Conservation (phyloP, 306 rosid species). For the Prunus salicina region DNA sequence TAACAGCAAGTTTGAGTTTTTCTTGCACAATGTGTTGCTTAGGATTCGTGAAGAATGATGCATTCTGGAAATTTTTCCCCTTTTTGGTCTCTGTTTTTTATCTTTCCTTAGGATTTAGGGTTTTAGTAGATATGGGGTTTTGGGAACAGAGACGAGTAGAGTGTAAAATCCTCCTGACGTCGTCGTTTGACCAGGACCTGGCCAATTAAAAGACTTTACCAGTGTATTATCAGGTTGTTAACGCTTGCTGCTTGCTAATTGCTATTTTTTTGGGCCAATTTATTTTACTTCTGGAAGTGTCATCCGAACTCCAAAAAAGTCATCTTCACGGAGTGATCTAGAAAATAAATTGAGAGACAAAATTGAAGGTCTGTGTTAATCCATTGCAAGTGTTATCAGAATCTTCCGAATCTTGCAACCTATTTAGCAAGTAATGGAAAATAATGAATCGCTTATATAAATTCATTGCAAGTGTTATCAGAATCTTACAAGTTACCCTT, state of each 20-base stretch:
- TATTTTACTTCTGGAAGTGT: no score
- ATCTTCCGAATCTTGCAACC: background rate
- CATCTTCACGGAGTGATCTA: no score
- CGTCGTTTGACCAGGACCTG: background rate
- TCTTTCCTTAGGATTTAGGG: conserved; percentile 1
- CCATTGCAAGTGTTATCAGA: background rate
- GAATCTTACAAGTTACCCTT: conserved; percentile 18
- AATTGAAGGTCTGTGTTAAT: background rate
- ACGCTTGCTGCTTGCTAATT: no score
- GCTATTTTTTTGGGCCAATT: no score
- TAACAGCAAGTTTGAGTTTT: background rate
- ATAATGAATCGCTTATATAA: background rate
- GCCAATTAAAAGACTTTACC: no score
- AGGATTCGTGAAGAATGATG: conserved; percentile 32
- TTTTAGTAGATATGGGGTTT: background rate
- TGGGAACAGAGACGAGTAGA: background rate
- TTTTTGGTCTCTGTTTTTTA: background rate
- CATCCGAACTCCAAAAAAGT: no score
- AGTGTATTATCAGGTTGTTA: no score
- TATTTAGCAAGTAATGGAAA: background rate
- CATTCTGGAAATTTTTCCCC: conserved; percentile 25
- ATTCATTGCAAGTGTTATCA: conserved; percentile 4
- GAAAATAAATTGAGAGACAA: no score
- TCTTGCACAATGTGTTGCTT: conserved; percentile 19
- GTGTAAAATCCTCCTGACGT: background rate